phyloP scores from a whole-genome alignment of 2,329 filamentous ascomycete genomes.

The Aureobasidium leucospermi region DNA sequence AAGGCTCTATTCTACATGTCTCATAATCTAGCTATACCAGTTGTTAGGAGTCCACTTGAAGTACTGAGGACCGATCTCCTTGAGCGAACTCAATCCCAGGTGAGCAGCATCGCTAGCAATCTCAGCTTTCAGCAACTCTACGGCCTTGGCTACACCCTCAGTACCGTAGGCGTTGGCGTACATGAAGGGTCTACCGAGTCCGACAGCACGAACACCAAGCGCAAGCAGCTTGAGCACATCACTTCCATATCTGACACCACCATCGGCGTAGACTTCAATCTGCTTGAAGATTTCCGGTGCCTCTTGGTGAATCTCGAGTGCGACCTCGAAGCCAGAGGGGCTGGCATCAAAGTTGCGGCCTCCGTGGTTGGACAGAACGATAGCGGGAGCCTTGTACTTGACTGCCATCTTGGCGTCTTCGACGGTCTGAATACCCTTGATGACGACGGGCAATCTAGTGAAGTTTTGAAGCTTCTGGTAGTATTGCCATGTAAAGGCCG shows the following conservation, averaged over 20 bases:
- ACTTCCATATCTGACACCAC: constrained; percentile 55
- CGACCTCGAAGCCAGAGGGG: constrained; percentile 48
- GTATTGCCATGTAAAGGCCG: constrained; percentile 29
- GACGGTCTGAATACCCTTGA: constrained; percentile 35
- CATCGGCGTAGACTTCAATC: constrained; percentile 58
- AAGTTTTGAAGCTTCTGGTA: constrained; percentile 30
- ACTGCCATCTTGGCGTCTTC: constrained; percentile 37
- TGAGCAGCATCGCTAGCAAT: constrained; percentile 4
- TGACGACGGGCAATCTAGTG: constrained; percentile 34
- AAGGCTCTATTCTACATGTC: neutral
- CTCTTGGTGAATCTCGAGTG: constrained; percentile 56
- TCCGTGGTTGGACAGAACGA: constrained; percentile 47
- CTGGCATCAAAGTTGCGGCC: constrained; percentile 44
- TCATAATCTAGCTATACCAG: neutral
- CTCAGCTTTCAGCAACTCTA: constrained; percentile 1
- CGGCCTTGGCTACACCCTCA: constrained; percentile 31
- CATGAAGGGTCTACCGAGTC: constrained; percentile 54
- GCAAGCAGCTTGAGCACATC: constrained; percentile 62
- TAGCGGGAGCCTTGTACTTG: constrained; percentile 36
- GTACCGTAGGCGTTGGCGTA: constrained; percentile 55
- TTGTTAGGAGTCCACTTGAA: constrained; percentile 6
- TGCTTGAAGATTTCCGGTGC: constrained; percentile 53
- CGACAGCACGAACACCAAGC: constrained; percentile 55
- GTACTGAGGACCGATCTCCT: neutral
- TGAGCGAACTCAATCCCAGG: neutral